phyloP scores from a whole-genome alignment of 2,329 filamentous ascomycete genomes.

The Leptographium flavum region DNA sequence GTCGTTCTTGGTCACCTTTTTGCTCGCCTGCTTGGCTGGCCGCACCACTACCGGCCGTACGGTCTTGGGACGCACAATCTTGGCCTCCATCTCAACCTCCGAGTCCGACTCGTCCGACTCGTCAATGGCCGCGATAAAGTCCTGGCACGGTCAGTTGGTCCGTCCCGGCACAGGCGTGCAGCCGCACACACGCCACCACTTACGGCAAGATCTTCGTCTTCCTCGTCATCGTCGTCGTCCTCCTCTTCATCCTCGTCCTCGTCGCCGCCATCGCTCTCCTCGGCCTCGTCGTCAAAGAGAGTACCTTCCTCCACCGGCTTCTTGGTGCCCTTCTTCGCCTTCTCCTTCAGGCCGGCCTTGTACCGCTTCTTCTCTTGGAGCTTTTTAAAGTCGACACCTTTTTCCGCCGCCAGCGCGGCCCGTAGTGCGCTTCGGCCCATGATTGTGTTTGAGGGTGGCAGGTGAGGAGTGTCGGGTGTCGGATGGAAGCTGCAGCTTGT shows the following conservation, averaged over 20 bases:
- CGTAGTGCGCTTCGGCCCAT: slow-evolving; percentile 30
- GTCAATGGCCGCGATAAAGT: slow-evolving; percentile 39
- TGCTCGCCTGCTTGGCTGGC: slow-evolving; percentile 12
- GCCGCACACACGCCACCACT: neutral
- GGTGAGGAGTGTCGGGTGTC: neutral
- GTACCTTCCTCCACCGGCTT: slow-evolving; percentile 19
- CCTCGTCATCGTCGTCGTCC: slow-evolving; percentile 17
- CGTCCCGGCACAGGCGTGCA: no score
- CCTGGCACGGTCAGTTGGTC: no score
- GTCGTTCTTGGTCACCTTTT: slow-evolving; percentile 22
- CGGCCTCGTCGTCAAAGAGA: slow-evolving; percentile 17
- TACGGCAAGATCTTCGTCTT: slow-evolving; percentile 13
- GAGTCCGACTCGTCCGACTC: slow-evolving; percentile 54
- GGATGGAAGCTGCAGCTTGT: neutral
- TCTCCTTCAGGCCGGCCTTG: slow-evolving; percentile 24
- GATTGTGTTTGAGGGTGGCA: neutral
- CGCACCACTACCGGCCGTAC: neutral
- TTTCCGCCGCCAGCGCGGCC: slow-evolving; percentile 39
- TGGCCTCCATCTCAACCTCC: slow-evolving; percentile 64
- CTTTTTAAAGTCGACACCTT: slow-evolving; percentile 38
- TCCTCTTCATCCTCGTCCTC: slow-evolving; percentile 20
- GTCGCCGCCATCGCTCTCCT: slow-evolving; percentile 21
- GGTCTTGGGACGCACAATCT: slow-evolving; percentile 36
- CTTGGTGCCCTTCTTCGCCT: slow-evolving; percentile 19
- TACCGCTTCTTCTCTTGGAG: slow-evolving; percentile 33